phyloP scores from a whole-genome alignment of 306 rosid species.

The Vigna trinervia region DNA sequence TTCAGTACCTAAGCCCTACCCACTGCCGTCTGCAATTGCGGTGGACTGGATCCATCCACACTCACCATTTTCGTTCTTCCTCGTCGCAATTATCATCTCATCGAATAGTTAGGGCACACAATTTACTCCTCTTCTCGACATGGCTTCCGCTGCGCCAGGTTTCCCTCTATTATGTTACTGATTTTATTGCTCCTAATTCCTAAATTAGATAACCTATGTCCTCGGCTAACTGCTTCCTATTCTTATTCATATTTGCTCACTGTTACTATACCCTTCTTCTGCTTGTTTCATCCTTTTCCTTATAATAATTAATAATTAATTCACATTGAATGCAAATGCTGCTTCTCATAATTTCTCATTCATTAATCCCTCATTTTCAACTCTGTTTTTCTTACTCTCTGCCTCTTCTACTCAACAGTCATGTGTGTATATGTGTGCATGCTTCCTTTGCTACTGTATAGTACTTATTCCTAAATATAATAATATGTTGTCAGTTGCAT shows the following conservation, averaged over 20 bases:
- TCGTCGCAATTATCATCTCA: neutral
- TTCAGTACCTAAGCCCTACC: conserved; percentile 31
- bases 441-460: neutral
- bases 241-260: conserved; percentile 3
- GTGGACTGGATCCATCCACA: conserved; percentile 12
- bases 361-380: neutral
- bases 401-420: neutral
- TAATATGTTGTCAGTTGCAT: too few species aligned
- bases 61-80: neutral
- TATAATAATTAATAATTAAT: neutral
- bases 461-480: neutral
- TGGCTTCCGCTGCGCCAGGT: conserved; percentile 56
- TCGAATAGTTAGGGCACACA: conserved; percentile 15
- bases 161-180: conserved; percentile 39
- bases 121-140: conserved; percentile 18
- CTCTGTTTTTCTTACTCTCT: neutral
- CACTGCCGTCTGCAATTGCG: conserved; percentile 22
- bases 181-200: neutral
- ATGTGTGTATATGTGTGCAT: neutral
- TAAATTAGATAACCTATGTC: neutral
- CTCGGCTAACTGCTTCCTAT: conserved; percentile 5
- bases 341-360: neutral
- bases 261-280: neutral
- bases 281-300: neutral
- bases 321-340: conserved; percentile 15